These are phyloP conservation scores for Paradendryphiella salina DNA, from an alignment of 2,329 filamentous ascomycete genomes.

Conservation along the genomic window DNA sequence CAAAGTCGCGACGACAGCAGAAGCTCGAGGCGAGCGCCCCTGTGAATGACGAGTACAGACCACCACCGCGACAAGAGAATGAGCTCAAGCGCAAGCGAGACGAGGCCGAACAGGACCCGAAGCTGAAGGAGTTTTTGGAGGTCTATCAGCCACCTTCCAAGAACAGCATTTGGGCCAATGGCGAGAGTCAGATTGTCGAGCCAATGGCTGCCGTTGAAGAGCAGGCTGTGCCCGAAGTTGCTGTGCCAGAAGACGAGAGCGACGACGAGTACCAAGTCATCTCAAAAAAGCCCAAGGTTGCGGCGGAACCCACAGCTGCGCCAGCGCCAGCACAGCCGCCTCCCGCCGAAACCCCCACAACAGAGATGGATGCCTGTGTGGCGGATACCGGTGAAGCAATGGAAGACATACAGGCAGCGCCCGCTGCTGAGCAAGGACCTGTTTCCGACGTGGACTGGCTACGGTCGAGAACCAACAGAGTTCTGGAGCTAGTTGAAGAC, in stretches of 20 bases:
- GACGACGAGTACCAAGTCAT: conserved; percentile 76
- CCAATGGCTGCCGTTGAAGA: conserved; percentile 18
- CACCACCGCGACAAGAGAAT: conserved; percentile 33
- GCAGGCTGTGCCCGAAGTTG: conserved; percentile 26
- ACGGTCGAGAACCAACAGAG: conserved; percentile 80
- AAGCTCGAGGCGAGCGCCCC: conserved; percentile 33
- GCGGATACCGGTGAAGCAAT: conserved; percentile 24
- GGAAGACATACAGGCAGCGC: conserved; percentile 18
- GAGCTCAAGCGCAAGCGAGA: conserved; percentile 71
- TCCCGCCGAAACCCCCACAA: background rate
- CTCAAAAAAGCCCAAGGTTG: conserved; percentile 51
- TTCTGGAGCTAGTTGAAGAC: conserved; percentile 82
- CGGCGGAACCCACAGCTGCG: conserved; percentile 3
- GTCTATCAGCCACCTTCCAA: conserved; percentile 74
- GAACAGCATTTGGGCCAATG: conserved; percentile 65
- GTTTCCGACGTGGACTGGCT: conserved; percentile 88
- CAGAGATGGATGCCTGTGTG: background rate
- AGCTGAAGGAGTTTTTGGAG: conserved; percentile 82
- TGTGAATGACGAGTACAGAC: conserved; percentile 31
- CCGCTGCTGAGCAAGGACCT: conserved; percentile 44
- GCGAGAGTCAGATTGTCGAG: conserved; percentile 44
- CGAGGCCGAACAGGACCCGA: conserved; percentile 65
- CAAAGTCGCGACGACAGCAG: conserved; percentile 41
- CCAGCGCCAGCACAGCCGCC: conserved; percentile 10
- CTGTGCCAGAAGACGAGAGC: conserved; percentile 57